Evolutionary conservation across 495 filamentous ascomycete species (phyloP), one percentile per base, ranked within the genome.

Genomic region (Choiromyces venosus): DNA sequence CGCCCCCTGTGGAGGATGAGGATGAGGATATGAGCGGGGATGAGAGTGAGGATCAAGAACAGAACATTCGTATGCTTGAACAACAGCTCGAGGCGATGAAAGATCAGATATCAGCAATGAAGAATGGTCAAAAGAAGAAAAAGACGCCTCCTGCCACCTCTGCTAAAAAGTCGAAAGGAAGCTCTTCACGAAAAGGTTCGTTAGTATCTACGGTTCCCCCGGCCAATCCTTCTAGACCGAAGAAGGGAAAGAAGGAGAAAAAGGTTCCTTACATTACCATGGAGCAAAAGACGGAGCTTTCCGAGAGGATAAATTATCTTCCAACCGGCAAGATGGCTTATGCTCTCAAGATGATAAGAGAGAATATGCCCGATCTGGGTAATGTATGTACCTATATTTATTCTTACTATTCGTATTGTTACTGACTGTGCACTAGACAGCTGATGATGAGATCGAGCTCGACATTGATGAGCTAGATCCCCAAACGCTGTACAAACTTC

Each of bases 321-420:
- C 81, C 81, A 36, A 81, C 82, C 77, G 76, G 82, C 21, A 90
- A 91, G 75, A 90, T 97, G 82, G 87, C 88, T 52, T 86, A 88
- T 73, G 93, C 93, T 7, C 89, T 97, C n/a, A 87, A 90, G 46
- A 93, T 97, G 78, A 98, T 99, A 81, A 91, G 94, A 82, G 88
- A 87, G 67, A 94, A 96, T 74, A 92, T 93, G 76, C 91, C 91
- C 37, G 86, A 89, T 83, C 88, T 93, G 71, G 85, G 84, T 73
- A 88, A 90, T 83, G 79, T 80, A 74, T 71, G 78, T 75, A 74
- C 67, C 16, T 40, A 37, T 71, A 61, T 68, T 52, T 73, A 21
- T 29, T 39, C 52, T 29, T 66, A 68, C 12, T 39, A n/a, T n/a
- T 64, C 21, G 4, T 39, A 9, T 21, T 33, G 21, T 71, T 36